Conservation (phyloP, 352 stramenopile genomes). For the Aphanomyces cochlioides region DNA sequence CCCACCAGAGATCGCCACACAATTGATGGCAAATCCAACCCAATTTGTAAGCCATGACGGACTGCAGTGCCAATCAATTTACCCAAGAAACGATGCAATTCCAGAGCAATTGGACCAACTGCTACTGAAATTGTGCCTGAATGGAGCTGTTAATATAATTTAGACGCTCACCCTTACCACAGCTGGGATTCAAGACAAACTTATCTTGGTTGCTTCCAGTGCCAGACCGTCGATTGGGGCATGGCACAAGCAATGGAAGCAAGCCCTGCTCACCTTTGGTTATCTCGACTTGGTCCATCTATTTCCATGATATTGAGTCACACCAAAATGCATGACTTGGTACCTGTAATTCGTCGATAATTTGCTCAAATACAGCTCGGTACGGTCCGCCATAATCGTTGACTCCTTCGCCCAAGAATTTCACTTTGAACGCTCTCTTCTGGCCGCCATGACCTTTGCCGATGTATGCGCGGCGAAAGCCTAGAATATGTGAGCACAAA, state of each 20-base stretch:
- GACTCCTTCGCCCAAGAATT: slow-evolving; percentile 97
- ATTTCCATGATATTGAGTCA: neutral
- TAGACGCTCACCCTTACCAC: slow-evolving; percentile 43
- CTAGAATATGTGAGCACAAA: slow-evolving; percentile 30
- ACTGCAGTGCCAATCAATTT: slow-evolving; percentile 95
- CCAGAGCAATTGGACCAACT: slow-evolving; percentile 88
- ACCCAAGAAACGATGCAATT: slow-evolving; percentile 93
- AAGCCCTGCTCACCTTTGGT: slow-evolving; percentile 82
- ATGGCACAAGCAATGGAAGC: slow-evolving; percentile 84
- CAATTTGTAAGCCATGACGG: slow-evolving; percentile 93
- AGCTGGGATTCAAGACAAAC: slow-evolving; percentile 86
- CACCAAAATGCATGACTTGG: neutral
- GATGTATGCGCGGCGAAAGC: slow-evolving; percentile 94
- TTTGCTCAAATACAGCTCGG: slow-evolving; percentile 96
- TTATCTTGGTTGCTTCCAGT: slow-evolving; percentile 91
- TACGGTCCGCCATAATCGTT: slow-evolving; percentile 99
- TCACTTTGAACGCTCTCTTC: slow-evolving; percentile 98
- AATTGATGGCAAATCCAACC: slow-evolving; percentile 82
- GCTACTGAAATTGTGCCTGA: slow-evolving; percentile 38
- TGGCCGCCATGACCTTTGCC: slow-evolving; percentile 97
- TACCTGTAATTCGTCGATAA: slow-evolving; percentile 90
- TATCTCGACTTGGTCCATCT: slow-evolving; percentile 83
- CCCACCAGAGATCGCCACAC: slow-evolving; percentile 84
- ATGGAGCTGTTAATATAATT: slow-evolving; percentile 36
- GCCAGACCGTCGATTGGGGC: slow-evolving; percentile 77